A percentile compares a stretch with the other conserved stretches of the same genome.
These are phyloP conservation scores for Mucor sp. DNA, from an alignment of 371 early-diverging fungal species.

Conservation along the genomic window DNA sequence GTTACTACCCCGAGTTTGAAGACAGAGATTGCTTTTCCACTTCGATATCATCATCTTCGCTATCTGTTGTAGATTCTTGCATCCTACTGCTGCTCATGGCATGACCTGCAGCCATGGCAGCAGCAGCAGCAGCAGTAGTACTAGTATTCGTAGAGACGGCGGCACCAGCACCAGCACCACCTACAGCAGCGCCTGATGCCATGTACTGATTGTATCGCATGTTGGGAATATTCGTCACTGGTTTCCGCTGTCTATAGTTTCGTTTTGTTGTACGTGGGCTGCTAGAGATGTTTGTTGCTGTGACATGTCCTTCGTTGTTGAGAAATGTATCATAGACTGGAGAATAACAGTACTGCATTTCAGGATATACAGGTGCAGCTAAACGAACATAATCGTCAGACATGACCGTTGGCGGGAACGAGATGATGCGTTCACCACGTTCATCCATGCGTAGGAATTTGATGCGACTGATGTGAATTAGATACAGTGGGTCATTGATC, in stretches of 20 bases:
- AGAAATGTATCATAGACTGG: slow-evolving; percentile 49
- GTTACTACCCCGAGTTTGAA: slow-evolving; percentile 6
- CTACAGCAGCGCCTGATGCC: not conserved
- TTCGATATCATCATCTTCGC: slow-evolving; percentile 29
- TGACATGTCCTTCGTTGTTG: slow-evolving; percentile 16
- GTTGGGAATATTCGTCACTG: not conserved
- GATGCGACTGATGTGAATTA: slow-evolving; percentile 81
- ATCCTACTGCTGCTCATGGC: not conserved
- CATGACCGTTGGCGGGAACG: slow-evolving; percentile 65
- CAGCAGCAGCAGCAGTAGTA: not conserved
- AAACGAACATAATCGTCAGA: slow-evolving; percentile 79
- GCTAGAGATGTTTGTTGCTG: slow-evolving; percentile 10
- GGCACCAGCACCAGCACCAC: not conserved
- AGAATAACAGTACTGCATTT: slow-evolving; percentile 71
- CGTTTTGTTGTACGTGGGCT: slow-evolving; percentile 34
- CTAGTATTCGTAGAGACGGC: too few relatives aligned
- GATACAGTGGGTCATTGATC: slow-evolving; percentile 71
- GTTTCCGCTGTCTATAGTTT: slow-evolving; percentile 20
- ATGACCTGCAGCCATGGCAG: not conserved
- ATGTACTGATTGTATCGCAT: not conserved
- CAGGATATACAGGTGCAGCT: slow-evolving; percentile 71
- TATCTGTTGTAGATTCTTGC: slow-evolving; percentile 11
- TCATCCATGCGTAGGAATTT: slow-evolving; percentile 74
- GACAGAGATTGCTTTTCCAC: slow-evolving; percentile 3
- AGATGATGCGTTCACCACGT: slow-evolving; percentile 74